These are phyloP conservation scores for Aspergillus hancockii DNA, from an alignment of 495 filamentous ascomycete genomes.

Conservation along the genomic window DNA sequence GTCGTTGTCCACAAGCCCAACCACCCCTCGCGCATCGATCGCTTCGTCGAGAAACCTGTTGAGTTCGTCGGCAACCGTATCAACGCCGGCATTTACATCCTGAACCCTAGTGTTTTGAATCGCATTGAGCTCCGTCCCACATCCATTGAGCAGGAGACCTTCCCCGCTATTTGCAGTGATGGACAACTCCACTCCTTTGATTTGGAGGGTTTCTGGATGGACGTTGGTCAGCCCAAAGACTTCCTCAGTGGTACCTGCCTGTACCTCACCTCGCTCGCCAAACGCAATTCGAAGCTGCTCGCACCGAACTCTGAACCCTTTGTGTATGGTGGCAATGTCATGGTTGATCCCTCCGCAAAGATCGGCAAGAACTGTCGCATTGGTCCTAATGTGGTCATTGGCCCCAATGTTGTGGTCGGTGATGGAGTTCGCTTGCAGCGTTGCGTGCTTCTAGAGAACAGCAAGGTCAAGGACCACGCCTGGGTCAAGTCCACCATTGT, in stretches of 20 bases:
- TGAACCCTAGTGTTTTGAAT: slow-evolving; percentile 87
- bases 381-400: slow-evolving; percentile 96
- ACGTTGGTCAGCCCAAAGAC: slow-evolving; percentile 98
- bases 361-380: slow-evolving; percentile 99
- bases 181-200: slow-evolving; percentile 96
- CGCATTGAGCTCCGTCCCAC: slow-evolving; percentile 97
- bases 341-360: slow-evolving; percentile 93
- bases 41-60: slow-evolving; percentile 99
- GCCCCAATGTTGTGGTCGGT: slow-evolving; percentile 90
- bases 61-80: slow-evolving; percentile 99
- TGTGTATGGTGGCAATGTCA: slow-evolving; percentile 93
- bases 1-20: slow-evolving; percentile 97
- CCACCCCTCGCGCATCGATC: slow-evolving; percentile 90
- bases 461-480: slow-evolving; percentile 97
- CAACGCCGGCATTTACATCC: slow-evolving; percentile 98
- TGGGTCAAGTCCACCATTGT: slow-evolving; percentile 99
- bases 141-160: slow-evolving; percentile 99
- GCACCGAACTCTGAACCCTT: slow-evolving; percentile 72
- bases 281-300: slow-evolving; percentile 87
- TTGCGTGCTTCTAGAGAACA: slow-evolving; percentile 83
- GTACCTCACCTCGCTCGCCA: slow-evolving; percentile 90
- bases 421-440: slow-evolving; percentile 95
- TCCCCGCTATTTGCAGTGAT: slow-evolving; percentile 91
- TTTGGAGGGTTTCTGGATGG: slow-evolving; percentile 99
- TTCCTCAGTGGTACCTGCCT: slow-evolving; percentile 96